These are phyloP conservation scores for Paradendryphiella salina DNA, from an alignment of 2,329 filamentous ascomycete species.

Conservation along the genomic window DNA sequence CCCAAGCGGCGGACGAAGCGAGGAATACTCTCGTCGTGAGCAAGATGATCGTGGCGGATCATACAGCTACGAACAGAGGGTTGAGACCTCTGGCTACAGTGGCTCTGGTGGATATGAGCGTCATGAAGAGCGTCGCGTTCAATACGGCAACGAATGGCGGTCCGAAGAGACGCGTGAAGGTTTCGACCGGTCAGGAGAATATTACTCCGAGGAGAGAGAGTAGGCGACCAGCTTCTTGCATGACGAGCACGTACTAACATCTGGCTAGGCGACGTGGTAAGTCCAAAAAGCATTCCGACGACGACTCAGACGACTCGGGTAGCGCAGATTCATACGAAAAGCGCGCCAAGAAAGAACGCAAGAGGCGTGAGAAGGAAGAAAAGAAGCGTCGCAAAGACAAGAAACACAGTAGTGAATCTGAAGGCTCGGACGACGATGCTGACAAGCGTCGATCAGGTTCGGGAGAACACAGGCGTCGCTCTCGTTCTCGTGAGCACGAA, in stretches of 20 bases:
- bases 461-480: constrained; percentile 16
- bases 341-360: constrained; percentile 26
- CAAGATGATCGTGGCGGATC: constrained; percentile 53
- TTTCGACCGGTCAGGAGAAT: constrained; percentile 44
- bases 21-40: constrained; percentile 65
- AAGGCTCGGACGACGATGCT: constrained; percentile 24
- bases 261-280: constrained; percentile 39
- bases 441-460: constrained; percentile 29
- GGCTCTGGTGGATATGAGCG: constrained; percentile 61
- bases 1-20: constrained; percentile 59
- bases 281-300: constrained; percentile 49
- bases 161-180: constrained; percentile 45
- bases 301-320: constrained; percentile 31
- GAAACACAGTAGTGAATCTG: constrained; percentile 17
- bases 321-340: constrained; percentile 37
- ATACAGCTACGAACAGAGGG: constrained; percentile 63
- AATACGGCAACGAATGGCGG: constrained; percentile 49
- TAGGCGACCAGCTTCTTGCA: constrained; percentile 21
- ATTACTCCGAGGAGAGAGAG: constrained; percentile 50
- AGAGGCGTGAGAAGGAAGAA: constrained; percentile 29
- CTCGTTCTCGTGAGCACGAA: constrained; percentile 21
- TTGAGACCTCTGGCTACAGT: constrained; percentile 56
- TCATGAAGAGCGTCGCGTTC: constrained; percentile 59
- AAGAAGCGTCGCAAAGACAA: constrained; percentile 22
- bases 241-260: constrained; percentile 14